Percentiles rank a stretch among this genome's conserved stretches.
phyloP scores from a whole-genome alignment of 1,284 basidiomycete species.

The Irpex sp. region DNA sequence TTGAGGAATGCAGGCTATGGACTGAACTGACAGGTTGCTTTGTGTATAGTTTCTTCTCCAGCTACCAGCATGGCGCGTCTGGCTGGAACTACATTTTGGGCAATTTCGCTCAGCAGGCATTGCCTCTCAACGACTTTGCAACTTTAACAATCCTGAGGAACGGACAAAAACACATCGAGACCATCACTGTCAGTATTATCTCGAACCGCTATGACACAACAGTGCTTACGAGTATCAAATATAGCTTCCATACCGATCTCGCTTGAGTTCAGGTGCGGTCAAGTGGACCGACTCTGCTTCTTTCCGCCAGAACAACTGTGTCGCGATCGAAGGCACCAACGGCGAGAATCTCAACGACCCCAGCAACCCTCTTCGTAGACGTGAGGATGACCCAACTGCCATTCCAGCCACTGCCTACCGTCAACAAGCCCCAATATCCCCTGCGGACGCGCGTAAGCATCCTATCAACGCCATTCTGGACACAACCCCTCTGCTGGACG shows the following conservation, averaged over 20 bases:
- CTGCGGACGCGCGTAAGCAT: conserved; percentile 35
- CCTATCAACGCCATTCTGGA: conserved; percentile 49
- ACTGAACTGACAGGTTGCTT: not conserved
- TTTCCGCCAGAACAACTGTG: conserved; percentile 51
- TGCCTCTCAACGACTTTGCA: conserved; percentile 51
- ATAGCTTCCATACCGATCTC: conserved; percentile 57
- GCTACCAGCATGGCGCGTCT: conserved; percentile 30
- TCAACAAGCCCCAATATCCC: conserved; percentile 39
- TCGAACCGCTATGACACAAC: no score
- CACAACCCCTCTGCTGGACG: conserved; percentile 40
- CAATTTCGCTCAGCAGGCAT: conserved; percentile 56
- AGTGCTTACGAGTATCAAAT: not conserved
- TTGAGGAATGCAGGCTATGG: not conserved
- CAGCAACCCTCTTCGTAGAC: conserved; percentile 5
- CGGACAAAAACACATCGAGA: conserved; percentile 38
- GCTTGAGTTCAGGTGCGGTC: conserved; percentile 38
- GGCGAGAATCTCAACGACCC: conserved; percentile 40
- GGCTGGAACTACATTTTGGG: conserved; percentile 60
- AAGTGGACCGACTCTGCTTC: conserved; percentile 49
- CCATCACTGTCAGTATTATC: conserved; percentile 35
- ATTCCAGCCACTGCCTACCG: conserved; percentile 37
- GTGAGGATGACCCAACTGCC: conserved; percentile 11
- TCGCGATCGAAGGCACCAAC: conserved; percentile 46
- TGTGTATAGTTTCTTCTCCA: conserved; percentile 35
- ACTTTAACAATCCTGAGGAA: conserved; percentile 43